A percentile compares a stretch with the other conserved stretches of the same genome.
Conservation (phyloP, 306 rosid genomes). For the Acacia confusa region DNA sequence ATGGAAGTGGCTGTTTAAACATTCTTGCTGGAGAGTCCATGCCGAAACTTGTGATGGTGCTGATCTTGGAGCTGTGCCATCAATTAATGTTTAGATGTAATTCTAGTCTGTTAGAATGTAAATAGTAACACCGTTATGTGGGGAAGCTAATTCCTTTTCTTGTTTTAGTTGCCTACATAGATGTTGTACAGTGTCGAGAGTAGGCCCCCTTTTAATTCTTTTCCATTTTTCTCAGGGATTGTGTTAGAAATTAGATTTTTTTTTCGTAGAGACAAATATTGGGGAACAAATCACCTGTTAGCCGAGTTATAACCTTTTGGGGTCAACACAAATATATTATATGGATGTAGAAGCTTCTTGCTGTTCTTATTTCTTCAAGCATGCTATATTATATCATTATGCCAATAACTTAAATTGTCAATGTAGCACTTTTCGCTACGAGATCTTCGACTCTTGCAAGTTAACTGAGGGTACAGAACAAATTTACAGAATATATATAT, state of each 20-base stretch:
- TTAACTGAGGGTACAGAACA: not conserved
- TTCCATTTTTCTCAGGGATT: conserved; percentile 31
- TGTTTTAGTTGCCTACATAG: conserved; percentile 39
- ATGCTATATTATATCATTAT: not conserved
- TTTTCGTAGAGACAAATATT: conserved; percentile 25
- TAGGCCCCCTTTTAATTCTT: not conserved
- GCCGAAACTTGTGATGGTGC: conserved; percentile 33
- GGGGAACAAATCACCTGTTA: conserved; percentile 19
- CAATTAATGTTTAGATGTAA: conserved; percentile 37
- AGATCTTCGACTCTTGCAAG: not conserved
- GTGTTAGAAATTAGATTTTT: conserved; percentile 37
- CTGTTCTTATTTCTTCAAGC: not conserved
- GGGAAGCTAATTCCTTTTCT: conserved; percentile 38
- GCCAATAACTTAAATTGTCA: not conserved
- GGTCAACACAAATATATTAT: not conserved
- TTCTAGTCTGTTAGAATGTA: conserved; percentile 46
- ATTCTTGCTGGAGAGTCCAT: conserved; percentile 20
- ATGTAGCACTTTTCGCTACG: not conserved
- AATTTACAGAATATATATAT: too few relatives aligned
- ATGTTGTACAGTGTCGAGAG: conserved; percentile 70
- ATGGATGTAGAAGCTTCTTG: not conserved
- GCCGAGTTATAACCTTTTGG: not conserved
- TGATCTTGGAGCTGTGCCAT: conserved; percentile 36
- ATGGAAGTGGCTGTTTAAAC: conserved; percentile 48
- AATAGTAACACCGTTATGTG: conserved; percentile 49